Evolutionary conservation across 1,139 yeast species (phyloP), one percentile per base, ranked within the genome.

Genomic region (Yamadazyma epiphylla): DNA sequence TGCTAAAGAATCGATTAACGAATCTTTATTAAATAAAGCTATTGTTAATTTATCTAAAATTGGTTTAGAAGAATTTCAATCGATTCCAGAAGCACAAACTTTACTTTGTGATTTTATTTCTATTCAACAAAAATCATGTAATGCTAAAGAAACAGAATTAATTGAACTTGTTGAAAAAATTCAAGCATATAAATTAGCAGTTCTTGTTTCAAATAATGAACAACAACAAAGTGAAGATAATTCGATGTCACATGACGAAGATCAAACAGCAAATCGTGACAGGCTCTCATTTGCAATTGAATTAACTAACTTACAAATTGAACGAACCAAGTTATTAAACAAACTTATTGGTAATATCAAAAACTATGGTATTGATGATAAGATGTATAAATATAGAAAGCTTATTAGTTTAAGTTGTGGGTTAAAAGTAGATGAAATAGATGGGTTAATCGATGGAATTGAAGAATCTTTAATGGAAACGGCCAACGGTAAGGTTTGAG

Each of bases 381-480:
- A 83, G 54, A 79, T 88, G 75, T 76, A 79, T 51, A 83, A 86
- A 49, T 89, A 88, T 60, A 72, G 95, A 43, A 77, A 78, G 48
- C 67, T 91, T 41, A 80, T 91, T 27, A 80, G 95, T 30, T 71
- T 80, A 38, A 82, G 94, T 36, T 87, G 96, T 46, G 94, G 87
- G 3, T 70, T 87, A 37, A 76, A 77, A 34, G 70, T 80, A 19
- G 94, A 85, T 37, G 91, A 84, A 41, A 81, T 89, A 37, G 95
- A 87, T 48, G 76, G 80, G 27, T 55, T 66, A 27, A 60, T 67
- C 15, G 72, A 67, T 34, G 73, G 72, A 3, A 66, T 67, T 25
- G 71, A 64, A 39, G 70, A 62, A 33, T 63, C 70, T 16, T 55
- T 68, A 37, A 55, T 59, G 56, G 70, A 63, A 32, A 43, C 56